Evolutionary conservation across 2,329 filamentous ascomycete species (phyloP).

Genomic region (Paracoccidioides lutzii): DNA sequence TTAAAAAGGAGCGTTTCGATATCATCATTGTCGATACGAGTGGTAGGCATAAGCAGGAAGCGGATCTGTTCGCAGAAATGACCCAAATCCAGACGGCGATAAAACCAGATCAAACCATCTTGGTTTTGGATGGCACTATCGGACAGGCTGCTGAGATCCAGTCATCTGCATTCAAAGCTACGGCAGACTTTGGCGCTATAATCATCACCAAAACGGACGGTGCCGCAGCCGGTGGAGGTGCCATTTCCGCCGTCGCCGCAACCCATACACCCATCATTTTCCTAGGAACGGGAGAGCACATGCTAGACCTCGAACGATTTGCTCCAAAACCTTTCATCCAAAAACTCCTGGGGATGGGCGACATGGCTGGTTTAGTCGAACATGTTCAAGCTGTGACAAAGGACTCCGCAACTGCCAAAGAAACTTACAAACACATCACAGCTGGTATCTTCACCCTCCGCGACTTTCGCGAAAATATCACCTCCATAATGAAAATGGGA

Average conservation of each 20-base stretch:
- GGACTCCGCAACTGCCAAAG: slow-evolving; percentile 66
- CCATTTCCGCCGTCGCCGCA: slow-evolving; percentile 91
- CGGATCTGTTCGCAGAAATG: slow-evolving; percentile 95
- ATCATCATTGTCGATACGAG: slow-evolving; percentile 98
- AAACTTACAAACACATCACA: slow-evolving; percentile 97
- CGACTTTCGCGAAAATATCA: slow-evolving; percentile 86
- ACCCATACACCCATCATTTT: slow-evolving; percentile 96
- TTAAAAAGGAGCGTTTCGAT: slow-evolving; percentile 97
- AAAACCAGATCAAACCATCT: slow-evolving; percentile 88
- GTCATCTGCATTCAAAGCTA: slow-evolving; percentile 92
- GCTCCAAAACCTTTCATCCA: slow-evolving; percentile 85
- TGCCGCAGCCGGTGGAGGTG: slow-evolving; percentile 87
- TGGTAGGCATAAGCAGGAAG: slow-evolving; percentile 86
- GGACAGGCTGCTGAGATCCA: slow-evolving; percentile 93
- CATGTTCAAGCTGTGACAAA: slow-evolving; percentile 92
- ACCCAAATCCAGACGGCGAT: slow-evolving; percentile 87
- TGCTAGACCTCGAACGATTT: slow-evolving; percentile 88
- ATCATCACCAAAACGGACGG: slow-evolving; percentile 99
- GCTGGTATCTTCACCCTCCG: slow-evolving; percentile 93
- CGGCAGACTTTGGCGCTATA: slow-evolving; percentile 92
- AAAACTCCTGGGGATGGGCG: slow-evolving; percentile 92
- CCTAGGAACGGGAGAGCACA: slow-evolving; percentile 93
- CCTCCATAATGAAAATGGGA: slow-evolving; percentile 99
- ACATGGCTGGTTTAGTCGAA: slow-evolving; percentile 88
- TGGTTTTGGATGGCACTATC: slow-evolving; percentile 93